Evolutionary conservation across 2,329 filamentous ascomycete genomes (phyloP).

Genomic region (Alternaria solani): DNA sequence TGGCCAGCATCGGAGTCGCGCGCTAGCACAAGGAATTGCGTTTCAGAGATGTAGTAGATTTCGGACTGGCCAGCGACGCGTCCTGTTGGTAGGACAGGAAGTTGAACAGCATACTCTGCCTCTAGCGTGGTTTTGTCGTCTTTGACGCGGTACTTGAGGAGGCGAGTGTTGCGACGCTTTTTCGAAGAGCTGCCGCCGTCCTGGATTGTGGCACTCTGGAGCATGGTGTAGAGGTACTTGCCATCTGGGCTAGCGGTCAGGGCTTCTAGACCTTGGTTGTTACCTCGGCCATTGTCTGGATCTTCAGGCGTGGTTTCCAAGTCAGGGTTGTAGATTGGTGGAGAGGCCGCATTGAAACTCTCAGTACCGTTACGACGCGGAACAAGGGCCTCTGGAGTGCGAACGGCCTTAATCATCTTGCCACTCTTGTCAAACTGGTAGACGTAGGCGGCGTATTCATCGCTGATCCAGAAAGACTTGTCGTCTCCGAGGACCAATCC

Average conservation of each 20-base stretch:
- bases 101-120: constrained; percentile 71
- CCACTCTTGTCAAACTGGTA: constrained; percentile 70
- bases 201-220: constrained; percentile 67
- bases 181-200: constrained; percentile 63
- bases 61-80: constrained; percentile 72
- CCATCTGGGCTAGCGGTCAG: constrained; percentile 70
- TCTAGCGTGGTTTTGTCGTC: constrained; percentile 57
- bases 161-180: constrained; percentile 65
- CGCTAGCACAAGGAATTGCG: constrained; percentile 72
- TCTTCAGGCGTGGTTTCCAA: constrained; percentile 62
- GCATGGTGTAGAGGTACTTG: constrained; percentile 68
- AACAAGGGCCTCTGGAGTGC: constrained; percentile 70
- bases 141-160: constrained; percentile 71
- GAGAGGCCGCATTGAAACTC: constrained; percentile 70
- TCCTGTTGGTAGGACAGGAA: constrained; percentile 66
- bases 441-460: constrained; percentile 71
- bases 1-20: constrained; percentile 69
- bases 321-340: constrained; percentile 66
- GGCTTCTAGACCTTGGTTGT: constrained; percentile 80
- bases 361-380: constrained; percentile 68
- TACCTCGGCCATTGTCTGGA: constrained; percentile 68
- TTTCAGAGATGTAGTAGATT: constrained; percentile 68
- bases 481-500: constrained; percentile 69
- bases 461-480: constrained; percentile 71
- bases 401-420: constrained; percentile 68